Percentiles rank a stretch among this genome's conserved stretches.
phyloP scores from a whole-genome alignment of 2,329 filamentous ascomycete genomes.

The Pseudocercospora pini-densiflorae region DNA sequence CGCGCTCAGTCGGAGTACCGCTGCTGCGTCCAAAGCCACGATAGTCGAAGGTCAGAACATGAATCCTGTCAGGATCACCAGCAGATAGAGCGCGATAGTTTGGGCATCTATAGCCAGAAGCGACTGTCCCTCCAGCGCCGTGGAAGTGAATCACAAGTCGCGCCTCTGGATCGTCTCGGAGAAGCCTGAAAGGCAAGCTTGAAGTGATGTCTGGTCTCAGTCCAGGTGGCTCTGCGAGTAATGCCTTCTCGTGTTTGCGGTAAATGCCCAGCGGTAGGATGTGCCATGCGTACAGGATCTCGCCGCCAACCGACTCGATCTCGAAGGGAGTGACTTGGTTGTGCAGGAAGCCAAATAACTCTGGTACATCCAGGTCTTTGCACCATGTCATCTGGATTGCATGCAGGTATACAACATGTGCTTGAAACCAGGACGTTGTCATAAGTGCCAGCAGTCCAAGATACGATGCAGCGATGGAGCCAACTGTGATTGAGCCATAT shows the following conservation, averaged over 20 bases:
- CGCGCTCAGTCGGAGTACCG: constrained; percentile 60
- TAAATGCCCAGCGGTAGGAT: constrained; percentile 54
- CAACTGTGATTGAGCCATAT: constrained; percentile 31
- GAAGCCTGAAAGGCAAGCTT: constrained; percentile 63
- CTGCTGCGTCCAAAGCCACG: constrained; percentile 62
- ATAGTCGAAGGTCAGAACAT: constrained; percentile 65
- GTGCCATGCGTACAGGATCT: constrained; percentile 56
- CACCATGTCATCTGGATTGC: constrained; percentile 60
- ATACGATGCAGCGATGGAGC: constrained; percentile 43
- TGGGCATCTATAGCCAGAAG: constrained; percentile 58
- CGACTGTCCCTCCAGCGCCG: constrained; percentile 61
- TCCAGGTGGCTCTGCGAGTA: constrained; percentile 51
- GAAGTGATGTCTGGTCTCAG: constrained; percentile 59
- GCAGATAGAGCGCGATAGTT: constrained; percentile 63
- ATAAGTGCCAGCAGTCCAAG: constrained; percentile 53
- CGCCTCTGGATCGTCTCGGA: constrained; percentile 66
- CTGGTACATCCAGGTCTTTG: constrained; percentile 55
- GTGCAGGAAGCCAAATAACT: constrained; percentile 54
- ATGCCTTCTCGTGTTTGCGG: constrained; percentile 46
- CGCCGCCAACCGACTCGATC: constrained; percentile 48
- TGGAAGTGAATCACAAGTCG: constrained; percentile 68
- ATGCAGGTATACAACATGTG: constrained; percentile 63
- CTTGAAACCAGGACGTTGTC: constrained; percentile 55
- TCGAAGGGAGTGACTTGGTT: constrained; percentile 57
- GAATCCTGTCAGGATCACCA: constrained; percentile 56